Evolutionary conservation across 1,284 basidiomycete species (phyloP).

Genomic region (Melampsora americana): DNA sequence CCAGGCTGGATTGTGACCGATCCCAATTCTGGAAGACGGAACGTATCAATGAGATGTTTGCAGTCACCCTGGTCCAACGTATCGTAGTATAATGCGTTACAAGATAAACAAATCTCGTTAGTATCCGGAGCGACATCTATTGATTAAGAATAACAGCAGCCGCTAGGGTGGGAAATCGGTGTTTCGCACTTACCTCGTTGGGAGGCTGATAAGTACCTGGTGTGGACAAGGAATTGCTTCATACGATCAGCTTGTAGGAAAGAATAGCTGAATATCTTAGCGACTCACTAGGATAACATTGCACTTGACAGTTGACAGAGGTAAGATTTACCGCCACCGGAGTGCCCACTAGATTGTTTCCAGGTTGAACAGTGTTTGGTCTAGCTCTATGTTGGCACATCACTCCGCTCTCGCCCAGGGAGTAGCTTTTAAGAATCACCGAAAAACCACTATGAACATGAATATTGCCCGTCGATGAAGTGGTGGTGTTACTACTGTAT

Average conservation of each 20-base stretch:
- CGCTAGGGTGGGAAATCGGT: too few relatives aligned
- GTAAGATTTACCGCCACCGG: not conserved
- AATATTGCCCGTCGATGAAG: not conserved
- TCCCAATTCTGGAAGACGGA: not conserved
- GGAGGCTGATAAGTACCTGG: not conserved
- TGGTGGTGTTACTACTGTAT: too few relatives aligned
- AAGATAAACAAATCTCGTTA: too few relatives aligned
- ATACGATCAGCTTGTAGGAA: not conserved
- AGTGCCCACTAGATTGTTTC: not conserved
- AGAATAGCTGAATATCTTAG: too few relatives aligned
- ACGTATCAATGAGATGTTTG: not conserved
- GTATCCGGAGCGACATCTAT: too few relatives aligned
- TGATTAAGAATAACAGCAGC: too few relatives aligned
- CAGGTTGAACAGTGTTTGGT: not conserved
- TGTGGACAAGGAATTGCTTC: not conserved
- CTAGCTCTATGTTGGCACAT: slow-evolving; percentile 2
- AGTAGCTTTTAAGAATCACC: not conserved
- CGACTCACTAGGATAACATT: slow-evolving; percentile 5
- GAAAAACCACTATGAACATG: slow-evolving; percentile 5
- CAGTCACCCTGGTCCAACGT: not conserved
- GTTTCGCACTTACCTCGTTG: not conserved
- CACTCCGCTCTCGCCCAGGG: not conserved
- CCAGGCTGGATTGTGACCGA: not conserved
- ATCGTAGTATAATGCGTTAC: too few relatives aligned
- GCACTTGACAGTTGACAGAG: not conserved